Conservation (phyloP, 805 yeast species). For the Cyberlindnera japonica region DNA sequence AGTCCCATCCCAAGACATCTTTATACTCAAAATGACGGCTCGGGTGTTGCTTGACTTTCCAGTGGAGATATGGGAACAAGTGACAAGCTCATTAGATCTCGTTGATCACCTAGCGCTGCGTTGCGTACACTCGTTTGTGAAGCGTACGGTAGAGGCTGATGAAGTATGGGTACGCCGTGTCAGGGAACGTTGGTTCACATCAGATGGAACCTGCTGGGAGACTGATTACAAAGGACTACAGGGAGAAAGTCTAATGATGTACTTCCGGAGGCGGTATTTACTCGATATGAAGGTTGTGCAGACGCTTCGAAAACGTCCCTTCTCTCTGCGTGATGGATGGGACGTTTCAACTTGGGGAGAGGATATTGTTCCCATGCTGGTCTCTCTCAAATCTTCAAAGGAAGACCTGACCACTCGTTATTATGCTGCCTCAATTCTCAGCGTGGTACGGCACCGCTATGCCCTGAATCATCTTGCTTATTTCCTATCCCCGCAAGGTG, state of each 20-base stretch:
- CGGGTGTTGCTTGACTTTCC: slow-evolving; percentile 13
- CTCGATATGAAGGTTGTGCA: slow-evolving; percentile 3
- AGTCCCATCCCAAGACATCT: no score
- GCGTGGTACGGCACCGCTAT: slow-evolving; percentile 9
- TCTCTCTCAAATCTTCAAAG: slow-evolving; percentile 7
- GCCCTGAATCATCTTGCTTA: neutral
- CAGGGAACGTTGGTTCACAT: slow-evolving; percentile 14
- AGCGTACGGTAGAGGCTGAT: slow-evolving; percentile 8
- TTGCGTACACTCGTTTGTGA: slow-evolving; percentile 3
- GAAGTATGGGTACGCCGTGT: slow-evolving; percentile 18
- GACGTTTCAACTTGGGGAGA: slow-evolving; percentile 6
- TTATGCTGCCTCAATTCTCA: slow-evolving; percentile 10
- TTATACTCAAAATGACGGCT: no score
- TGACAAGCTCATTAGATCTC: slow-evolving; percentile 3
- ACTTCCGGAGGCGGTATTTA: slow-evolving; percentile 8
- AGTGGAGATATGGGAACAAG: slow-evolving; percentile 19
- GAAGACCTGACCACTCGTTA: slow-evolving; percentile 13
- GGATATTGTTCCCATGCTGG: slow-evolving; percentile 13
- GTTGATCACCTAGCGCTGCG: slow-evolving; percentile 17
- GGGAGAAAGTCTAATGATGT: no score
- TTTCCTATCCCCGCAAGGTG: neutral
- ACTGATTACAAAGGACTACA: no score
- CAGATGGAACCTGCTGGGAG: slow-evolving; percentile 9
- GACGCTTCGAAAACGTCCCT: slow-evolving; percentile 3
- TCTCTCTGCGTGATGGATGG: slow-evolving; percentile 11